Evolutionary conservation across 2,329 filamentous ascomycete genomes (phyloP).

Genomic region (Venturiaceae sp.): DNA sequence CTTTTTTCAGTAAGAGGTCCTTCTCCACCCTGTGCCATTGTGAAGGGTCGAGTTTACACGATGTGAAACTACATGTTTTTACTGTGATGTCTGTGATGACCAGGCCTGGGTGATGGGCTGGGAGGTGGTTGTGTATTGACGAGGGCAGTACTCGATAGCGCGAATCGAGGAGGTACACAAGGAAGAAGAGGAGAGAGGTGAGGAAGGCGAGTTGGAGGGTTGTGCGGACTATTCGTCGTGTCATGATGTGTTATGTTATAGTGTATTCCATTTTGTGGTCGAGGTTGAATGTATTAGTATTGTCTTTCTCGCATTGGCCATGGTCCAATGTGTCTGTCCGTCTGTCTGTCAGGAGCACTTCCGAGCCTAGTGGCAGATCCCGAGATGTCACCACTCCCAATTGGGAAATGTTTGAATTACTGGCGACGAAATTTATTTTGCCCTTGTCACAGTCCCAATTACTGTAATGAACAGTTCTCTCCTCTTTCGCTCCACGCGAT

Average conservation of each 20-base stretch:
- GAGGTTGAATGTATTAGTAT: not conserved
- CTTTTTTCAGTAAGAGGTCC: slow-evolving; percentile 69
- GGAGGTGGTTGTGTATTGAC: slow-evolving; percentile 78
- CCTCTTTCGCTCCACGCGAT: not conserved
- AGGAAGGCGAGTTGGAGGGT: slow-evolving; percentile 65
- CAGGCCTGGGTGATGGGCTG: slow-evolving; percentile 68
- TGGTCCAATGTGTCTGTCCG: no score
- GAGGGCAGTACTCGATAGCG: slow-evolving; percentile 80
- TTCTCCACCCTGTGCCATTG: slow-evolving; percentile 83
- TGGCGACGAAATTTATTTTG: not conserved
- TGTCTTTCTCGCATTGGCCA: not conserved
- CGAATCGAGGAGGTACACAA: slow-evolving; percentile 77
- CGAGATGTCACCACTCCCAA: not conserved
- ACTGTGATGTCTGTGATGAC: slow-evolving; percentile 81
- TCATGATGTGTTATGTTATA: slow-evolving; percentile 18
- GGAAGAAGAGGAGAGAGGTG: slow-evolving; percentile 50
- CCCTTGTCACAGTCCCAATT: not conserved
- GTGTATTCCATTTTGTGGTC: no score
- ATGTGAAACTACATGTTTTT: slow-evolving; percentile 63
- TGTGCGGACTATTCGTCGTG: slow-evolving; percentile 42
- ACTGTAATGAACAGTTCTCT: not conserved
- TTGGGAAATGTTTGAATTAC: not conserved
- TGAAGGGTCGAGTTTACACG: slow-evolving; percentile 61
- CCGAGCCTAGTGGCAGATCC: no score
- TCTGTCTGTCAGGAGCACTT: not conserved